A percentile compares a stretch with the other conserved stretches of the same genome.
Conservation (phyloP, 176 grass and related monocot species). For the Zizania latifolia region DNA sequence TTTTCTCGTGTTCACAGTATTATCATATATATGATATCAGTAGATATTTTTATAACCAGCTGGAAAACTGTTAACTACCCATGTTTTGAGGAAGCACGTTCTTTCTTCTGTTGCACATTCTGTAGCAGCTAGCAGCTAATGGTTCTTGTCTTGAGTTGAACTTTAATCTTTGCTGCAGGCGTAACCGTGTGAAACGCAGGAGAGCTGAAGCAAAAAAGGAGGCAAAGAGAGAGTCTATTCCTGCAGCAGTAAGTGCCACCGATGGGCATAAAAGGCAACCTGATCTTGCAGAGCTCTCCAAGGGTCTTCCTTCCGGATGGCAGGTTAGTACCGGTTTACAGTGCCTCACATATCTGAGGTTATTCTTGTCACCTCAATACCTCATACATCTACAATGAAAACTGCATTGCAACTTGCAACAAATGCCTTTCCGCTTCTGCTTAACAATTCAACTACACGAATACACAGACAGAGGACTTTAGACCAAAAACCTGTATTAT, state of each 20-base stretch:
- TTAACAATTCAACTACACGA: not conserved
- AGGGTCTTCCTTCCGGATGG: constrained; percentile 85
- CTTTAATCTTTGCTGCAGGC: constrained; percentile 44
- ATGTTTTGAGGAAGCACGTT: not conserved
- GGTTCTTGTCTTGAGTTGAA: not conserved
- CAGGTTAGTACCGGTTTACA: constrained; percentile 47
- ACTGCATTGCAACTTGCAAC: not conserved
- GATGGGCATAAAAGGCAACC: constrained; percentile 40
- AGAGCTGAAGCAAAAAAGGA: constrained; percentile 50
- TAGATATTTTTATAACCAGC: not conserved
- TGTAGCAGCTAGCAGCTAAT: too few relatives aligned
- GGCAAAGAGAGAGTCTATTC: constrained; percentile 1
- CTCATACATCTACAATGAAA: not conserved
- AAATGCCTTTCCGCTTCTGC: not conserved
- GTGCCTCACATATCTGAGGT: not conserved
- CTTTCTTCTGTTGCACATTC: not conserved
- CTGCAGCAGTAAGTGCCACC: not conserved
- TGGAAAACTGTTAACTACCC: not conserved
- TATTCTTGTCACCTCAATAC: not conserved
- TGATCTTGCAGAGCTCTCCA: constrained; percentile 64
- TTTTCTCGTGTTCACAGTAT: not conserved
- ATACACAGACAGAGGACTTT: not conserved
- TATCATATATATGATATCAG: not conserved
- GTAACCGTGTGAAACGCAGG: constrained; percentile 72
- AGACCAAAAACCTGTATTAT: not conserved